A percentile compares a stretch with the other conserved stretches of the same genome.
phyloP scores from a whole-genome alignment of 2,329 filamentous ascomycete genomes.

The Penicillium sp. region DNA sequence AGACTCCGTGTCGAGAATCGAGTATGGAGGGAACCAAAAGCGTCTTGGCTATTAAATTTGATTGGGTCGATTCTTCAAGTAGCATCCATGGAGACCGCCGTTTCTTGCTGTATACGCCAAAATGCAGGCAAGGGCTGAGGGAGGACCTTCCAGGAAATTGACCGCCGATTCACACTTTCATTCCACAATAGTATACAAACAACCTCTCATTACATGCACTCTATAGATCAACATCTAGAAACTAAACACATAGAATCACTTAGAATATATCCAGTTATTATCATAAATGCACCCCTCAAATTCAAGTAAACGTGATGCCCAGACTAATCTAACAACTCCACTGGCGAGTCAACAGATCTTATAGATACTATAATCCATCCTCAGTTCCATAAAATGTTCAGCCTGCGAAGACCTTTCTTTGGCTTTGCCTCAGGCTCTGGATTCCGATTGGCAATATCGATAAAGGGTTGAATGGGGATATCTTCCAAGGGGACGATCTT shows the following conservation, averaged over 20 bases:
- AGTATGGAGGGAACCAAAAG: not conserved
- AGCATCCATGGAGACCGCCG: too few species aligned
- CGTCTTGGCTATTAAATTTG: too few species aligned
- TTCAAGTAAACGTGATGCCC: not conserved
- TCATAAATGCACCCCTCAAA: not conserved
- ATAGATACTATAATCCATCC: not conserved
- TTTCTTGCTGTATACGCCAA: too few species aligned
- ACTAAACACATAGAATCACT: not conserved
- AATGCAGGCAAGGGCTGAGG: not conserved
- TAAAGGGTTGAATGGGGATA: not conserved
- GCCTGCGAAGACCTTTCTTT: not conserved
- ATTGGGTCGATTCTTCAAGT: too few species aligned
- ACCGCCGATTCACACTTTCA: not conserved
- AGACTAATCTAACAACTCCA: not conserved
- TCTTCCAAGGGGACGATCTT: not conserved
- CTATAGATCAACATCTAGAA: not conserved
- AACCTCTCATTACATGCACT: not conserved
- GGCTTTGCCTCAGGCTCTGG: not conserved
- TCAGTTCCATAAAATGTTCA: not conserved
- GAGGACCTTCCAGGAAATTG: not conserved
- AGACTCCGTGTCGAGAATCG: not conserved
- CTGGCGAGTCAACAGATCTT: not conserved
- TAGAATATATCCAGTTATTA: not conserved
- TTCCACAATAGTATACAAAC: not conserved
- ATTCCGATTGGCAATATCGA: not conserved